Conservation (phyloP, 805 yeast species). For the Kregervanrija pseudodelftensis region DNA sequence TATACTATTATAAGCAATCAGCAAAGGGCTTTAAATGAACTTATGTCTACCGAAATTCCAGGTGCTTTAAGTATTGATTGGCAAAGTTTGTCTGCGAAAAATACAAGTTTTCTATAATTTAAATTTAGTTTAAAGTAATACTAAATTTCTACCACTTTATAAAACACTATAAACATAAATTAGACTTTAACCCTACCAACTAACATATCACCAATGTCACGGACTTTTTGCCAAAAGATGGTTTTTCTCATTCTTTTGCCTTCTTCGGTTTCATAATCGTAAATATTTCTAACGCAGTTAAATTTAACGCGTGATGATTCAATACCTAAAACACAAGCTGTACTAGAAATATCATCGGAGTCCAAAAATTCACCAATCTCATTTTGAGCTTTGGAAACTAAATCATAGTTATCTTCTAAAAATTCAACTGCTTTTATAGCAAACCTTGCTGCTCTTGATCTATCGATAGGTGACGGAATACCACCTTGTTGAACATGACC, state of each 20-base stretch:
- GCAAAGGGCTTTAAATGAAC: not conserved
- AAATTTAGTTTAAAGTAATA: not conserved
- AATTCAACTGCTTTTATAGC: slow-evolving; percentile 65
- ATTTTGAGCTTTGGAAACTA: slow-evolving; percentile 14
- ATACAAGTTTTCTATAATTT: no score
- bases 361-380: slow-evolving; percentile 26
- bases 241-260: slow-evolving; percentile 79
- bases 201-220: slow-evolving; percentile 77
- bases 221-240: slow-evolving; percentile 72
- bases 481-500: slow-evolving; percentile 88
- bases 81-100: not conserved
- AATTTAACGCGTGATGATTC: slow-evolving; percentile 69
- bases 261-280: slow-evolving; percentile 82
- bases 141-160: not conserved
- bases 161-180: not conserved
- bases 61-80: slow-evolving; percentile 3
- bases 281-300: slow-evolving; percentile 66
- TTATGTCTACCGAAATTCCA: slow-evolving; percentile 1
- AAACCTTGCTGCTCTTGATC: slow-evolving; percentile 66
- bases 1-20: no score
- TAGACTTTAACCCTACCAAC: slow-evolving; percentile 55
- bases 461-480: slow-evolving; percentile 68
- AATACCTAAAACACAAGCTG: slow-evolving; percentile 82
- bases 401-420: slow-evolving; percentile 40
- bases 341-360: slow-evolving; percentile 29